Evolutionary conservation across 768 basidiomycete genomes (phyloP), one percentile per base, ranked within the genome.

Genomic region (Lentinula detonsa): DNA sequence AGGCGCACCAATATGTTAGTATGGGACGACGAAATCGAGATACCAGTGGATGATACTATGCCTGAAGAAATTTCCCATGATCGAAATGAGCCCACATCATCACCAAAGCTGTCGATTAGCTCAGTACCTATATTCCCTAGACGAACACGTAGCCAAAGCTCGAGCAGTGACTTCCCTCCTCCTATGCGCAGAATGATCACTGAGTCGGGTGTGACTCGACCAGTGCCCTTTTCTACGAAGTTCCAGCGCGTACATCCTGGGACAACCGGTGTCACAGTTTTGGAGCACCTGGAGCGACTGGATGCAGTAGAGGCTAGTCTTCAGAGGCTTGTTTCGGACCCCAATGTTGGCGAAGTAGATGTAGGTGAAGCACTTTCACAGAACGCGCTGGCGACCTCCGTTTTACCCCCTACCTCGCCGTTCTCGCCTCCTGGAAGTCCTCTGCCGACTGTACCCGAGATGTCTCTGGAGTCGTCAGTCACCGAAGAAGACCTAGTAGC

Each of bases 1-100:
- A 81, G 93, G n/a, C 78, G 93, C 57, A 82, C 81, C 60, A 93
- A 85, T 70, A 85, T 88, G 7, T 80, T 91, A 28, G 88, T 96
- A 13, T 92, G 89, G 87, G 88, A 92, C 63, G 94, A 95, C 57
- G 88, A 91, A 65, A 72, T 89, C n/a, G 89, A 91, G 69, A 72
- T 91, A 18, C 72, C 81, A 46, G 87, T 87, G 62, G 87, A 88
- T 62, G 40, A 64, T 11, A 37, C 68, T 67, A 71, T 69, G 42
- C 65, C 74, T 7, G 75, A 76, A 46, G 80, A 78, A 54, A 51
- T 69, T 18, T 67, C 71, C 5, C 46, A 23, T 23, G 39, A 54
- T 37, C 53, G 7, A n/a, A 70, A 73, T 42, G 74, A 75, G 18
- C 72, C 75, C n/a, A 66, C 77, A 42, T 62, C 74, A 45, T 89